A percentile compares a stretch with the other conserved stretches of the same genome.
Evolutionary conservation across 2,329 filamentous ascomycete species (phyloP).

Genomic region (Colletotrichum lupini): DNA sequence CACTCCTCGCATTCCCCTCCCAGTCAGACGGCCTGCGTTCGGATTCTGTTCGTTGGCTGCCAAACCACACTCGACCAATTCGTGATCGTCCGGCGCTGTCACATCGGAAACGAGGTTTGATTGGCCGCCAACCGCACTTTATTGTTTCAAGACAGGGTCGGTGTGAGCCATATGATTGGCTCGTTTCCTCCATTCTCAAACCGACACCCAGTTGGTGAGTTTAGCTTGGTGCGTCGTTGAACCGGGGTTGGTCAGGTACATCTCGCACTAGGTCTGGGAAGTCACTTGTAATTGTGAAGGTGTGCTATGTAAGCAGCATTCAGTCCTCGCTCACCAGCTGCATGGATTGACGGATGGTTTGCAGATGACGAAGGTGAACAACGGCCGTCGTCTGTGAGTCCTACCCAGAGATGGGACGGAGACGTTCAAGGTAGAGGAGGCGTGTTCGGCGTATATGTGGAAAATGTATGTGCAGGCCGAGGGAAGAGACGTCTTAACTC

Average conservation of each 20-base stretch:
- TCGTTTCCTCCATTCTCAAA: constrained; percentile 24
- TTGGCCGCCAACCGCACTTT: constrained; percentile 23
- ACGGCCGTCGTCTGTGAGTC: constrained; percentile 21
- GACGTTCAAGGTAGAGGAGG: neutral
- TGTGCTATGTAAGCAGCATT: neutral
- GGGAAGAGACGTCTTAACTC: neutral
- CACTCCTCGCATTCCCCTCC: neutral
- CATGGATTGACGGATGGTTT: constrained; percentile 17
- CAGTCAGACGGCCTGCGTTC: constrained; percentile 28
- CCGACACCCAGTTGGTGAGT: constrained; percentile 22
- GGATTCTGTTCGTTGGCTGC: constrained; percentile 10
- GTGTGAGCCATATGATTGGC: constrained; percentile 18
- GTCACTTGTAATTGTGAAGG: neutral
- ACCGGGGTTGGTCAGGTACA: neutral
- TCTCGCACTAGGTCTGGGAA: neutral
- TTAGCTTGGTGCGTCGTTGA: neutral
- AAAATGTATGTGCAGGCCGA: neutral
- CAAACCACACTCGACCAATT: neutral
- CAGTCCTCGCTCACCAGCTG: neutral
- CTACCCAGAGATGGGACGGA: constrained; percentile 13
- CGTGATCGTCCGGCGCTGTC: constrained; percentile 32
- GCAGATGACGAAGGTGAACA: constrained; percentile 17
- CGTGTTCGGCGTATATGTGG: neutral
- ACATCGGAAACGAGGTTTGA: constrained; percentile 25
- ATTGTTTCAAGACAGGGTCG: constrained; percentile 30